Conservation (phyloP, 129 eudicot genomes). For the Gnaphalium uliginosum region DNA sequence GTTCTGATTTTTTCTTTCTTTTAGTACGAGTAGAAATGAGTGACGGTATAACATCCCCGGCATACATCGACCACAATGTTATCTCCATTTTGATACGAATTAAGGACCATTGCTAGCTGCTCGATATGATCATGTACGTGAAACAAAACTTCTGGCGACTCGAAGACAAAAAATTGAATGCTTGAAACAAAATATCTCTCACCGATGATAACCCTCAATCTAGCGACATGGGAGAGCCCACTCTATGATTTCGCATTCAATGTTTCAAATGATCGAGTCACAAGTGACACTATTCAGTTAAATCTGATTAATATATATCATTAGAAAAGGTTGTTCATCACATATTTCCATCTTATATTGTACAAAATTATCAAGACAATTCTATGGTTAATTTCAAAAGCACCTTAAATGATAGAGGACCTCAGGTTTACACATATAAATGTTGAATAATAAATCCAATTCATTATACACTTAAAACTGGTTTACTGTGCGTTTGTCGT, state of each 20-base stretch:
- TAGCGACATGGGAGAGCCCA: constrained; percentile 29
- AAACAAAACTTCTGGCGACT: not conserved
- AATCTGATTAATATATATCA: not conserved
- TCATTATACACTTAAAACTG: no score
- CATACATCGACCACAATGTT: no score
- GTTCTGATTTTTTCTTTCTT: no score
- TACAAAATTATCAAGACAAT: no score
- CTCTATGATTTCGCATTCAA: constrained; percentile 20
- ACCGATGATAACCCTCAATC: constrained; percentile 17
- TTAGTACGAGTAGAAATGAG: no score
- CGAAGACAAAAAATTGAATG: constrained; percentile 18
- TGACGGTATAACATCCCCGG: no score
- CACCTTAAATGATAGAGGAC: not conserved
- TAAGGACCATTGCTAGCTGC: not conserved
- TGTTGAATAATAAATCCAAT: not conserved
- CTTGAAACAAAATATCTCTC: constrained; percentile 19
- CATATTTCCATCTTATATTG: no score
- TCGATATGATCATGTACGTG: not conserved
- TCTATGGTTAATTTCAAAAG: no score
- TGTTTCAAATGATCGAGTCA: not conserved
- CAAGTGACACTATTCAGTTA: not conserved
- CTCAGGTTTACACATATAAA: not conserved
- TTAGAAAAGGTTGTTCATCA: no score
- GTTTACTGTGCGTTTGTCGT: no score
- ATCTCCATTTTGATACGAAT: no score